These are phyloP conservation scores for Citrullus mucosospermus DNA, from an alignment of 306 rosid species.

Conservation along the genomic window DNA sequence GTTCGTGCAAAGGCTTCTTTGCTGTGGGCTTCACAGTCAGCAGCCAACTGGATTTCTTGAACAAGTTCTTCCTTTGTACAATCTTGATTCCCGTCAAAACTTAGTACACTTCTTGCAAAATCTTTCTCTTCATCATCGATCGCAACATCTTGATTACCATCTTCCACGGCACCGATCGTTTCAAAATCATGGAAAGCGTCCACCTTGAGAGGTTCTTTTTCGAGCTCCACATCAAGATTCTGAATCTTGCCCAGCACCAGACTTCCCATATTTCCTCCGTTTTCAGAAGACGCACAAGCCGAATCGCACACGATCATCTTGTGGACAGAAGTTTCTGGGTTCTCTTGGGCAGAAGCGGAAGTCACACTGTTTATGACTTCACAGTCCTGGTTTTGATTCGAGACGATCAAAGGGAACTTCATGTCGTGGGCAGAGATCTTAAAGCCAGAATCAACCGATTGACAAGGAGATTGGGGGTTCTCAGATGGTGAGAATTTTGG, in stretches of 20 bases:
- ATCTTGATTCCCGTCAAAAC: slow-evolving; percentile 2
- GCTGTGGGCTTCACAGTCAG: background rate
- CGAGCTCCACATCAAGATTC: background rate
- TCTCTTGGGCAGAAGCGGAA: background rate
- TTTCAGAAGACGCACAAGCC: slow-evolving; percentile 1
- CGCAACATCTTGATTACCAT: background rate
- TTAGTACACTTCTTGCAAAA: background rate
- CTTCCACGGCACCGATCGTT: slow-evolving; percentile 7
- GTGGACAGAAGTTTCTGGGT: background rate
- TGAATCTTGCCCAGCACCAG: background rate
- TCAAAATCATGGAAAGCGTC: background rate
- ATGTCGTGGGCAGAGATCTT: background rate
- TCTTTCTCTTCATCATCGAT: background rate
- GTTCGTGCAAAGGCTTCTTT: background rate
- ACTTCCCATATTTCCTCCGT: background rate
- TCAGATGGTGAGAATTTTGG: background rate
- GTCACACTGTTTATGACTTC: background rate
- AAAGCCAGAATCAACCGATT: background rate
- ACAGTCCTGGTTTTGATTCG: background rate
- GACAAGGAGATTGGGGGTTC: background rate
- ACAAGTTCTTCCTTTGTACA: background rate
- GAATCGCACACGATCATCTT: background rate
- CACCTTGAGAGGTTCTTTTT: background rate
- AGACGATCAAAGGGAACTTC: background rate
- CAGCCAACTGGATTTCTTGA: background rate